Evolutionary conservation across 2,329 filamentous ascomycete genomes (phyloP).

Genomic region (Clarireedia monteithiana): DNA sequence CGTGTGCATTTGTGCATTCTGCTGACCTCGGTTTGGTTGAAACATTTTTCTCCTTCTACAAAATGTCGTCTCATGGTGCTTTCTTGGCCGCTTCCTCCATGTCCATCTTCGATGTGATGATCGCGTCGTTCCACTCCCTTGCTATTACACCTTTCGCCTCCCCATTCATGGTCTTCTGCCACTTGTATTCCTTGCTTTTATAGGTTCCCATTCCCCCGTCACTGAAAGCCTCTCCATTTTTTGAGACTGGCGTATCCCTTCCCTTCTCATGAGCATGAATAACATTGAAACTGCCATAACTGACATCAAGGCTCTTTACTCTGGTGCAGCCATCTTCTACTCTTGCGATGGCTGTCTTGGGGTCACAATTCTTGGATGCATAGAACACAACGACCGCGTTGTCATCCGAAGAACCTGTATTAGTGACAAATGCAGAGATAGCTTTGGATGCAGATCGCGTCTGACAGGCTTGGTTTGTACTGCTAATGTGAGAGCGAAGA

Average conservation of each 20-base stretch:
- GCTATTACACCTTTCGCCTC: neutral
- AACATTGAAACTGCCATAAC: neutral
- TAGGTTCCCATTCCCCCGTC: neutral
- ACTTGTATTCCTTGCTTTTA: neutral
- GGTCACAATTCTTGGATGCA: neutral
- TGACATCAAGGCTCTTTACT: neutral
- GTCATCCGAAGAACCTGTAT: neutral
- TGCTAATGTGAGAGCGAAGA: neutral
- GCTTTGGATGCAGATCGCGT: neutral
- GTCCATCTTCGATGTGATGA: neutral
- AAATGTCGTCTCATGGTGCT: neutral
- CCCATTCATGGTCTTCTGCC: neutral
- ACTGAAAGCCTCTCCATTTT: neutral
- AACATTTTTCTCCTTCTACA: neutral
- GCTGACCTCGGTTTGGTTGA: no score
- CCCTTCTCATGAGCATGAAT: neutral
- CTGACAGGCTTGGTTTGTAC: neutral
- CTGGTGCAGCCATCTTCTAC: neutral
- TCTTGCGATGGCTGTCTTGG: conserved; percentile 1
- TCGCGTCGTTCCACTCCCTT: conserved; percentile 1
- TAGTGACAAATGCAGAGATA: neutral
- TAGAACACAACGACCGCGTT: conserved; percentile 2
- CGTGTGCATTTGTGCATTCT: no score
- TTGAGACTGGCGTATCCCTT: conserved; percentile 1
- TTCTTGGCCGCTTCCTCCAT: no score